phyloP scores from a whole-genome alignment of 805 yeast species.

The Nakazawaea peltata region DNA sequence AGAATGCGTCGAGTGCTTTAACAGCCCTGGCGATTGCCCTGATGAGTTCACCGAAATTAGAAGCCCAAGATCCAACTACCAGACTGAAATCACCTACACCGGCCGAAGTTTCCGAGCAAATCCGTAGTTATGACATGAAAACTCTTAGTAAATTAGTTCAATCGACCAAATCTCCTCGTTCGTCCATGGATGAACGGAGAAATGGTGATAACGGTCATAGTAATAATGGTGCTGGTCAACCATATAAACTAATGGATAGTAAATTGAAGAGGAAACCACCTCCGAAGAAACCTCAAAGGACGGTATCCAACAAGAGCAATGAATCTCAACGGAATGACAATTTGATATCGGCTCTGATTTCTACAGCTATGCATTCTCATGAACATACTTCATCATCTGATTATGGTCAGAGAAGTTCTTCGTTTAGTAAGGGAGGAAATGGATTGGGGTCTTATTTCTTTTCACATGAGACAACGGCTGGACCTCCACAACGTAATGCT shows the following conservation, averaged over 20 bases:
- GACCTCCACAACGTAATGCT: neutral
- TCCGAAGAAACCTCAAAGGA: neutral
- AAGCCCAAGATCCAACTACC: neutral
- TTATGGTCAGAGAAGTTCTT: conserved; percentile 6
- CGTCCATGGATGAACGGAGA: conserved; percentile 11
- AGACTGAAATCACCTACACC: conserved; percentile 4
- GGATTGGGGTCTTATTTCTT: conserved; percentile 1
- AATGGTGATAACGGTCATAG: conserved; percentile 1
- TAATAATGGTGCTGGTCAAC: neutral
- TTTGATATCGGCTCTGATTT: conserved; percentile 22
- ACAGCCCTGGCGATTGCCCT: conserved; percentile 27
- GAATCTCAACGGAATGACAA: neutral
- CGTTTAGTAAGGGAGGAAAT: conserved; percentile 7
- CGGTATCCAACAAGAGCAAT: neutral
- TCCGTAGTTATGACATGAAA: conserved; percentile 7
- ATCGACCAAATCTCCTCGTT: conserved; percentile 6
- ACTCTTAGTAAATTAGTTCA: conserved; percentile 5
- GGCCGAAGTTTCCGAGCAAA: conserved; percentile 5
- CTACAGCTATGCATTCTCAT: conserved; percentile 18
- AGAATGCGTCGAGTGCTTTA: conserved; percentile 27
- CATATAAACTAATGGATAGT: conserved; percentile 5
- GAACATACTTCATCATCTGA: conserved; percentile 3
- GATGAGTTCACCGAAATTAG: conserved; percentile 6
- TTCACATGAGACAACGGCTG: neutral
- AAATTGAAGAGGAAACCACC: conserved; percentile 9